Evolutionary conservation across 1,284 basidiomycete genomes (phyloP), one percentile per base, ranked within the genome.

Genomic region (Malassezia vespertilionis): DNA sequence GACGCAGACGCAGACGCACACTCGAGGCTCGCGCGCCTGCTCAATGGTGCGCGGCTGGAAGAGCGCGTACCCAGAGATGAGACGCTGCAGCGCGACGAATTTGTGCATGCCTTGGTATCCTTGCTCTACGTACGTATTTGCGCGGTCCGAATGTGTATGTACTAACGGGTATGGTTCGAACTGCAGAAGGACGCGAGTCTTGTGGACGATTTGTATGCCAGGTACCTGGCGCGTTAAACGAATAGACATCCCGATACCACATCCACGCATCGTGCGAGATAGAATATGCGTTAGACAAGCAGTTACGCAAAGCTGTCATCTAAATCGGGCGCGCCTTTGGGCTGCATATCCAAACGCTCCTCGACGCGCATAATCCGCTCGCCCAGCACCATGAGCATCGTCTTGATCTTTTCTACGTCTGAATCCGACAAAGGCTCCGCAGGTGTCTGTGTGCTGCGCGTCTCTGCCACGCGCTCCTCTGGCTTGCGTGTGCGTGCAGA

Each of bases 121-220:
- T 17, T 36, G 12, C 55, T 46, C 22, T 40, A 41, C 10, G 34
- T 36, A 31, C 31, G 39, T 45, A 20, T n/a, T 22, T 27, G 22
- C 5, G 15, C 26, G 6, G 14, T 3, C 7, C 12, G 26, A 7
- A 7, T 28, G 26, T 33, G 15, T 21, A 7, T 18, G 14, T 38
- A 17, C 46, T 39, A 27, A 43, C 44, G 24, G 37, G 21, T 44
- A 43, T 44, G 26, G n/a, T n/a, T n/a, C n/a, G n/a, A n/a, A n/a
- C n/a, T n/a, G n/a, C 35, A 64, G 61, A 66, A 62, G 1, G 61
- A 65, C 36, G 45, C 55, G 28, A 47, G 52, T 9, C 65, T 61
- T 36, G 63, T 66, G 2, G 56, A 50, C 20, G 50, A 59, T 38
- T 48, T 66, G 15, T 61, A 65, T 43, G 41, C 40, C 14, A 32